Evolutionary conservation across 1,139 yeast genomes (phyloP).

Genomic region (Insectozyma bohioensis): DNA sequence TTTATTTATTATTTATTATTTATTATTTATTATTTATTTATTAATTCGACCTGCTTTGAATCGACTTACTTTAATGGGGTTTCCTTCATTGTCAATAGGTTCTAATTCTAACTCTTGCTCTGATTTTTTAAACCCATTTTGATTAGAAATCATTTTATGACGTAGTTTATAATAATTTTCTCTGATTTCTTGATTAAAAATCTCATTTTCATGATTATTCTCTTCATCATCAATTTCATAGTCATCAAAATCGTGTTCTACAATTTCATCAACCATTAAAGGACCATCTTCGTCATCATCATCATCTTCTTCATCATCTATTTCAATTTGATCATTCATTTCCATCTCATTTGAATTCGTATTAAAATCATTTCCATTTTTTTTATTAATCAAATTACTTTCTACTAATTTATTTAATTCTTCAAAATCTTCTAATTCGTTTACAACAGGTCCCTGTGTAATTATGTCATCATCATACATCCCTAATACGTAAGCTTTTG

Average conservation of each 20-base stretch:
- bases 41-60: slow-evolving; percentile 59
- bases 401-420: slow-evolving; percentile 50
- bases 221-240: slow-evolving; percentile 24
- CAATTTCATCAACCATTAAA: slow-evolving; percentile 35
- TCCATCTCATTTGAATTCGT: slow-evolving; percentile 22
- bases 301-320: slow-evolving; percentile 29
- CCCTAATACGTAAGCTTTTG: slow-evolving; percentile 58
- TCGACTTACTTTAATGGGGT: slow-evolving; percentile 59
- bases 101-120: slow-evolving; percentile 60
- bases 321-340: slow-evolving; percentile 19
- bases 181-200: slow-evolving; percentile 46
- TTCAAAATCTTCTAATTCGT: slow-evolving; percentile 55
- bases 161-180: slow-evolving; percentile 59
- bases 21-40: background rate
- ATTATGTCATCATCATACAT: slow-evolving; percentile 56
- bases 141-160: slow-evolving; percentile 44
- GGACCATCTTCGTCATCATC: slow-evolving; percentile 45
- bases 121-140: slow-evolving; percentile 45
- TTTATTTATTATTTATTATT: too few relatives aligned
- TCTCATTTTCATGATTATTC: slow-evolving; percentile 25
- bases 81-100: slow-evolving; percentile 69
- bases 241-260: slow-evolving; percentile 27
- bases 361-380: slow-evolving; percentile 15
- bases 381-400: slow-evolving; percentile 17
- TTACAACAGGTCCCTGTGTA: slow-evolving; percentile 57